Evolutionary conservation across 73 alveolate genomes (phyloP).

Genomic region (Uronychia binucleata): DNA sequence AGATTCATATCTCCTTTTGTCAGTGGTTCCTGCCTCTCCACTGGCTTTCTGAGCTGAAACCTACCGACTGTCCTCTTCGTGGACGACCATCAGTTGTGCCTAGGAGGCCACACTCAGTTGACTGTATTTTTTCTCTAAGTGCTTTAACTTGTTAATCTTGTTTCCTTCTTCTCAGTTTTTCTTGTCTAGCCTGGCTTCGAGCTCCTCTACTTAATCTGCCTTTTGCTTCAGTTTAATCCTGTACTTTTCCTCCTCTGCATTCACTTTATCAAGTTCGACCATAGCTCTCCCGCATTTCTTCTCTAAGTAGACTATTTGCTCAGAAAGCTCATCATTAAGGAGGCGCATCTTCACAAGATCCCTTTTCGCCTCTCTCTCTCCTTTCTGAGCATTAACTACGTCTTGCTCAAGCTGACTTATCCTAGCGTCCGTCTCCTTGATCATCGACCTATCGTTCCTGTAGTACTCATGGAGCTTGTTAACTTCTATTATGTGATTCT

Average conservation of each 20-base stretch:
- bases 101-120: background rate
- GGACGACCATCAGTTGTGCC: too few relatives aligned
- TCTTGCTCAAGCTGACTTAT: constrained; percentile 18
- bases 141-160: background rate
- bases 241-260: background rate
- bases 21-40: background rate
- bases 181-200: background rate
- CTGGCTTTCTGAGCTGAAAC: background rate
- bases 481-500: constrained; percentile 38
- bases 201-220: background rate
- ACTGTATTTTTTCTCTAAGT: background rate
- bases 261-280: background rate
- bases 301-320: constrained; percentile 31
- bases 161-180: background rate
- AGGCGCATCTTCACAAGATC: constrained; percentile 20
- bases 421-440: constrained; percentile 29
- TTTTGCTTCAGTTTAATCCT: background rate
- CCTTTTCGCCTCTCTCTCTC: constrained; percentile 43
- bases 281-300: constrained; percentile 1
- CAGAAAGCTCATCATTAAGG: constrained; percentile 37
- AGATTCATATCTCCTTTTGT: too few relatives aligned
- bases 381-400: constrained; percentile 10
- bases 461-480: constrained; percentile 49
- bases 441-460: background rate
- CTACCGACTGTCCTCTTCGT: too few relatives aligned